Conservation (phyloP, 2,329 filamentous ascomycete species). For the Paracamarosporium sp. region DNA sequence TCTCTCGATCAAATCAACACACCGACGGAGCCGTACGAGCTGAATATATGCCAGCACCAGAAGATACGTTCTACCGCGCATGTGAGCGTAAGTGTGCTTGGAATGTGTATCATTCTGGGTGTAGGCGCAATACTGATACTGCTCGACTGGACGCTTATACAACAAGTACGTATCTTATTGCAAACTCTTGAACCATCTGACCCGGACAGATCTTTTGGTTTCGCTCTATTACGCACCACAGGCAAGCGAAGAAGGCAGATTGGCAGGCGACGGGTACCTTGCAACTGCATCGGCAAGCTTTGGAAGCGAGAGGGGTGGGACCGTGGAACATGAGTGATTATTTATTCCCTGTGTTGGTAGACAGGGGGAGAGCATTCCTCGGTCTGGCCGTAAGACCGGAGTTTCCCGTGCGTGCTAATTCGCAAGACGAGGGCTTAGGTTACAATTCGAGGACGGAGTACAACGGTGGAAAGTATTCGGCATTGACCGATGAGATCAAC, state of each 20-base stretch:
- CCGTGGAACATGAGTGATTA: constrained; percentile 21
- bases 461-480: not conserved
- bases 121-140: constrained; percentile 26
- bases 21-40: constrained; percentile 17
- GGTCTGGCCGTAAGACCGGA: not conserved
- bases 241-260: constrained; percentile 20
- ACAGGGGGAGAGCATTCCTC: constrained; percentile 5
- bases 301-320: constrained; percentile 21
- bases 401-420: not conserved
- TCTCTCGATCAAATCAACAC: constrained; percentile 13
- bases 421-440: not conserved
- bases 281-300: constrained; percentile 22
- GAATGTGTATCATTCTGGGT: constrained; percentile 26
- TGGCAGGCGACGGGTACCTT: constrained; percentile 23
- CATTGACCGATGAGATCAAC: not conserved
- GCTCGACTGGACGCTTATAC: constrained; percentile 25
- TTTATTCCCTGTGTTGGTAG: constrained; percentile 19
- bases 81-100: constrained; percentile 26
- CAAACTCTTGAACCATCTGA: not conserved
- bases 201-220: constrained; percentile 21
- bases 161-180: not conserved
- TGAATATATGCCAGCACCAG: constrained; percentile 19
- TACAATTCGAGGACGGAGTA: not conserved
- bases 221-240: constrained; percentile 6
- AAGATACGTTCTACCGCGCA: constrained; percentile 23